These are phyloP conservation scores for Castanea mollissima DNA, from an alignment of 306 rosid species.

Conservation along the genomic window DNA sequence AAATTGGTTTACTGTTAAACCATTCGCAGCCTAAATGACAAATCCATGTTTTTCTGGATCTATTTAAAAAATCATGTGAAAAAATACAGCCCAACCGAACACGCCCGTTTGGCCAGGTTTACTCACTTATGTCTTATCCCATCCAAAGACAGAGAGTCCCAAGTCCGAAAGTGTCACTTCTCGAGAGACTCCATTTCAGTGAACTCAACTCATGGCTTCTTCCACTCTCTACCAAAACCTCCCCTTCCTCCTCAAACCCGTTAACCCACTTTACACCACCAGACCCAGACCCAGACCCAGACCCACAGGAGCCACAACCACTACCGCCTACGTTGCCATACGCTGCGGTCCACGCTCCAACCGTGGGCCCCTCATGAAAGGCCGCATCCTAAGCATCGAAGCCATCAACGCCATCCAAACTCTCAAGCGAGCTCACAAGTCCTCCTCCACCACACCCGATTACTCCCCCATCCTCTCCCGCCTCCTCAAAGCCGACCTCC, in stretches of 20 bases:
- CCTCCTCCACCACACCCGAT: slow-evolving; percentile 40
- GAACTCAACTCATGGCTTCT: slow-evolving; percentile 50
- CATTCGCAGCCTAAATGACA: no score
- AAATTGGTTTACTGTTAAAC: no score
- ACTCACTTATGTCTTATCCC: no score
- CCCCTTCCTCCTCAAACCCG: slow-evolving; percentile 22
- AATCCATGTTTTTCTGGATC: no score
- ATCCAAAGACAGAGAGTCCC: no score
- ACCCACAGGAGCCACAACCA: no score
- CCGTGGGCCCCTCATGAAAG: slow-evolving; percentile 79
- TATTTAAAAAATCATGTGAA: no score
- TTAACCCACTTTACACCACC: background rate
- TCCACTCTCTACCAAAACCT: slow-evolving; percentile 36
- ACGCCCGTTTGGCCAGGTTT: no score
- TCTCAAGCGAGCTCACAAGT: slow-evolving; percentile 66
- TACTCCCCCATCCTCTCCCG: slow-evolving; percentile 20
- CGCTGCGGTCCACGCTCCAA: slow-evolving; percentile 87
- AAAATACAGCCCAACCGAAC: fast-evolving
- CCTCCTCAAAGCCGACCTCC: slow-evolving; percentile 66
- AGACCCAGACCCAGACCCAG: background rate
- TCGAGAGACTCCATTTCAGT: no score
- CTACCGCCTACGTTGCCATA: slow-evolving; percentile 23
- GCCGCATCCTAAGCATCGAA: slow-evolving; percentile 82
- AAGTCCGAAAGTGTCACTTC: no score
- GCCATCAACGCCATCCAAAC: slow-evolving; percentile 35